Evolutionary conservation across 306 rosid genomes (phyloP), one percentile per base, ranked within the genome.

Genomic region (Vicia villosa): DNA sequence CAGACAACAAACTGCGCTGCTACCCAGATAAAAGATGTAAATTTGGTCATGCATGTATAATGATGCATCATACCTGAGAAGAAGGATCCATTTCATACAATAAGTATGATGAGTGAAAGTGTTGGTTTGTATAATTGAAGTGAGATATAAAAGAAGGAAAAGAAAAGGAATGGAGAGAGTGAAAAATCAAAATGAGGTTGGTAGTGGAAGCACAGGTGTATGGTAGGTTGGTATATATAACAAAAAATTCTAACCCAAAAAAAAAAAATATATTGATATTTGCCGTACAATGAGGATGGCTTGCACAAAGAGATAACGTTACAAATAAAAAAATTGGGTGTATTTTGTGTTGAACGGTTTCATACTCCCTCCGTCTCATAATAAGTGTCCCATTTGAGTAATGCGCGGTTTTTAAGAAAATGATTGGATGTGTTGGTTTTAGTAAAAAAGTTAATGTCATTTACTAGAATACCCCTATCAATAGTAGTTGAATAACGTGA

Each of bases 81-180:
- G 93, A 86, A 82, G 90, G 86, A 88, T 93, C 96, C 96, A 93
- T 49, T 16, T 79, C 84, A 83, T 78, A 83, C 80, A 82, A 59
- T 5, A 59, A 62, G 41, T 38, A 36, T 11, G n/a, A n/a, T n/a
- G 10, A 61, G 51, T 19, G 46, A 10, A 38, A 65, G 61, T 7
- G 17, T 36, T 19, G 24, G 58, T 77, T 50, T 75, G 45, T 40
- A 68, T 36, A n/a, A 7, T 16, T 13, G 43, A 13, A 58, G 43
- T 40, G 30, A 15, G 32, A 1, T 5, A 10, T 8, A 7, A 6
- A 21, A 55, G 45, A 43, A 3, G 1, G 3, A 13, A 50, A 22
- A 9, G 4, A 28, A 21, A 15, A 6, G 40, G 9, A 22, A 32
- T 24, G 10, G 9, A 26, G 15, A 34, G 69, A 60, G 10, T 46